A percentile compares a stretch with the other conserved stretches of the same genome.
Evolutionary conservation across 2,329 filamentous ascomycete species (phyloP).

Genomic region (Neurospora sp.): DNA sequence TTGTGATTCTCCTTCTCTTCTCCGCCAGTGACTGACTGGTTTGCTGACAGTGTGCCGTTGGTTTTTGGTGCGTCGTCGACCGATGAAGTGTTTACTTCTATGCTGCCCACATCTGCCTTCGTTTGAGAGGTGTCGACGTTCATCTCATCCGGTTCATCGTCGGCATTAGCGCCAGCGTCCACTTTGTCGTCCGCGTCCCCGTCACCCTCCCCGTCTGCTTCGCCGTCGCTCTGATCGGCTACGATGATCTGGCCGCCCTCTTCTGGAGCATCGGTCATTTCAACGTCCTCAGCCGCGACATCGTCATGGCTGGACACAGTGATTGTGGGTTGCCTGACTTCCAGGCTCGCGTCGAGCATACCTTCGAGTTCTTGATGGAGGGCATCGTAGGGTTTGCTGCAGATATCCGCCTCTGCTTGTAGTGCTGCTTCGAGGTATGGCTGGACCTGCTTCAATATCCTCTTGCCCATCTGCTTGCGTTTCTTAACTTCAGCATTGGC

Average conservation of each 20-base stretch:
- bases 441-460: slow-evolving; percentile 77
- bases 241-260: slow-evolving; percentile 36
- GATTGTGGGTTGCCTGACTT: slow-evolving; percentile 35
- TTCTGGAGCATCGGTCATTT: slow-evolving; percentile 40
- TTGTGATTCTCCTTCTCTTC: slow-evolving; percentile 5
- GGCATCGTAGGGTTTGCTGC: slow-evolving; percentile 56
- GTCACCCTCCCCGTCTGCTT: slow-evolving; percentile 24
- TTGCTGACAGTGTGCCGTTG: slow-evolving; percentile 12
- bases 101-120: slow-evolving; percentile 18
- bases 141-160: slow-evolving; percentile 17
- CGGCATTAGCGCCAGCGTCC: slow-evolving; percentile 8
- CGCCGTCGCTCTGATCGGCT: slow-evolving; percentile 19
- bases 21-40: not conserved
- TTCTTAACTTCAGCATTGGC: slow-evolving; percentile 64
- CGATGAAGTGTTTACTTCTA: slow-evolving; percentile 7
- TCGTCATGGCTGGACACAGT: slow-evolving; percentile 24
- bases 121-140: slow-evolving; percentile 10
- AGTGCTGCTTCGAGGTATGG: slow-evolving; percentile 66
- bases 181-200: slow-evolving; percentile 16
- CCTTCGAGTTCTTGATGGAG: slow-evolving; percentile 65
- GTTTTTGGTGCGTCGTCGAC: slow-evolving; percentile 2
- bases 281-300: slow-evolving; percentile 34
- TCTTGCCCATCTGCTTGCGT: slow-evolving; percentile 74
- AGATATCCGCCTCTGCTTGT: slow-evolving; percentile 72
- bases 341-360: slow-evolving; percentile 60